Percentiles rank a stretch among this genome's conserved stretches.
phyloP scores from a whole-genome alignment of 345 rosid species.

The Gossypium bickii region DNA sequence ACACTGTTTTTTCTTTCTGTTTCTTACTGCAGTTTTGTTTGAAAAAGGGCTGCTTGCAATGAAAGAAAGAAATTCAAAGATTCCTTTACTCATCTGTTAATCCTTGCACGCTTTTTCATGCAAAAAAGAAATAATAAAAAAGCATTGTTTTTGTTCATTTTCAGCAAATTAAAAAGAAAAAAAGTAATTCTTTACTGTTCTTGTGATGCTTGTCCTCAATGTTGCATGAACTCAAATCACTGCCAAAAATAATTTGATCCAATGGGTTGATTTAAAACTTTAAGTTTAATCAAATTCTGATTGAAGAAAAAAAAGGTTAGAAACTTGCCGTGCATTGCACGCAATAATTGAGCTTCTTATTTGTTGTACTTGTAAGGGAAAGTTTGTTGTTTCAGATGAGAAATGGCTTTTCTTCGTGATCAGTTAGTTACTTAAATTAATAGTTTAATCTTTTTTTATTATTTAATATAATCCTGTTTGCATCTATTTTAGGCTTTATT shows the following conservation, averaged over 20 bases:
- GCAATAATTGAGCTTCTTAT: background rate
- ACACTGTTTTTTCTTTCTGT: background rate
- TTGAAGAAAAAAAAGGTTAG: background rate
- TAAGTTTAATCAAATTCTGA: background rate
- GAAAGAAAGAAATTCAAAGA: slow-evolving; percentile 4
- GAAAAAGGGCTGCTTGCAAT: background rate
- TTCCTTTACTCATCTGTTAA: slow-evolving; percentile 7
- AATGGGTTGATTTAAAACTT: slow-evolving; percentile 3
- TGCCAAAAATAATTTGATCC: background rate
- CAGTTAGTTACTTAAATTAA: background rate
- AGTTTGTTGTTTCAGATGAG: slow-evolving; percentile 27
- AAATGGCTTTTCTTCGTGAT: slow-evolving; percentile 29
- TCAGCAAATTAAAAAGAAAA: background rate
- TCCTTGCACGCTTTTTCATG: slow-evolving; percentile 7
- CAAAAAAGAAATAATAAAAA: background rate
- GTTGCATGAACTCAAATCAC: background rate
- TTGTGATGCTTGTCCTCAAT: background rate
- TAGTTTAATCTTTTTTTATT: background rate
- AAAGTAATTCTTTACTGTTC: background rate
- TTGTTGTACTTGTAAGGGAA: slow-evolving; percentile 3
- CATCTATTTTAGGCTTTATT: background rate
- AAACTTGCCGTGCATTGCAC: slow-evolving; percentile 24
- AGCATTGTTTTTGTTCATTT: background rate
- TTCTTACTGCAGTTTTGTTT: background rate
- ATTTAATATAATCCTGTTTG: background rate